A percentile compares a stretch with the other conserved stretches of the same genome.
phyloP scores from a whole-genome alignment of 2,329 filamentous ascomycete genomes.

The Conoideocrella luteorostrata region DNA sequence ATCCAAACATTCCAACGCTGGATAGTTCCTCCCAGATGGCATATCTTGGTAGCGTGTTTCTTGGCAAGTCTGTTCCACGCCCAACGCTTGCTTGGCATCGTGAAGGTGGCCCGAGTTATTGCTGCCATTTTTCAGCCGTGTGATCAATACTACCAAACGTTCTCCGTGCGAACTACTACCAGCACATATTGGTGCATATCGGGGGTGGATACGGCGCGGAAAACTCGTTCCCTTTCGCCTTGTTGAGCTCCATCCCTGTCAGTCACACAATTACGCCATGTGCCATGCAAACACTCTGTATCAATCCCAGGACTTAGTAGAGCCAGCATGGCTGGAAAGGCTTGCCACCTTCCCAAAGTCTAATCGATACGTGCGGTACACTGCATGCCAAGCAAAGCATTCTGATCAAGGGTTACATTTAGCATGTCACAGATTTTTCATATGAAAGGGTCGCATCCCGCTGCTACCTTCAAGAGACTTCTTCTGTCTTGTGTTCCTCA shows the following conservation, averaged over 20 bases:
- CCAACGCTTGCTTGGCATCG: no score
- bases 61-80: no score
- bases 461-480: no score
- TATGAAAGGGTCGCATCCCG: neutral
- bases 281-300: neutral
- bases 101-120: no score
- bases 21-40: no score
- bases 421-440: neutral
- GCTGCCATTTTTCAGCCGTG: neutral
- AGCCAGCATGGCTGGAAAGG: neutral
- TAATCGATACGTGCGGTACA: no score
- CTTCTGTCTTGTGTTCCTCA: neutral
- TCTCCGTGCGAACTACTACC: no score
- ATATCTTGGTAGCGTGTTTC: no score
- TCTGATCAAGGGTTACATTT: neutral
- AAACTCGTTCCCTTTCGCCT: neutral
- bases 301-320: neutral
- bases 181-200: neutral
- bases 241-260: neutral
- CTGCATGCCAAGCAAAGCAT: neutral
- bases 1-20: no score
- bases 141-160: neutral
- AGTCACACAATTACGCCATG: constrained; percentile 1
- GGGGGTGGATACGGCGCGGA: neutral
- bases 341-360: no score